Percentiles rank a stretch among this genome's conserved stretches.
These are phyloP conservation scores for Alternaria infectoria DNA, from an alignment of 2,329 filamentous ascomycete species.

Conservation along the genomic window DNA sequence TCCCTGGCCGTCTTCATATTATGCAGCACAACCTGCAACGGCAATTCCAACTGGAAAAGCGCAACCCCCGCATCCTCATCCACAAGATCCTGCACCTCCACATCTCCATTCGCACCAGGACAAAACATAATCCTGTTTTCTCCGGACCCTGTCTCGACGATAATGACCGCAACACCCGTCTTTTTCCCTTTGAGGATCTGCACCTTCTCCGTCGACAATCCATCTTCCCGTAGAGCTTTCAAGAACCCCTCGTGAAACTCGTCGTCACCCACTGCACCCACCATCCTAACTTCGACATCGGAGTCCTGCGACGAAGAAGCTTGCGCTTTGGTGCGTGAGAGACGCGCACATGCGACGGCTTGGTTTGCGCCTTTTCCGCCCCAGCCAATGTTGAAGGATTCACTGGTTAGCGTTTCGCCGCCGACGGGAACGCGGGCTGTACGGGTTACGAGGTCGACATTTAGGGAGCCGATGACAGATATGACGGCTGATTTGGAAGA, in stretches of 20 bases:
- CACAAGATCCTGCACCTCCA: constrained; percentile 47
- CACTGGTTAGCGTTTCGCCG: constrained; percentile 86
- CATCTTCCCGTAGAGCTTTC: constrained; percentile 52
- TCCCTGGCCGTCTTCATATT: constrained; percentile 46
- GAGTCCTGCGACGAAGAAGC: constrained; percentile 25
- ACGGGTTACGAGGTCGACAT: constrained; percentile 90
- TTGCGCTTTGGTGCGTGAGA: constrained; percentile 64
- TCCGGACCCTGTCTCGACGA: constrained; percentile 56
- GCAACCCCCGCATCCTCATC: constrained; percentile 51
- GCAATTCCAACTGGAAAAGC: constrained; percentile 57
- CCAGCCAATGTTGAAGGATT: constrained; percentile 77
- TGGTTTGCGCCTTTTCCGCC: constrained; percentile 98
- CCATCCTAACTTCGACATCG: constrained; percentile 55
- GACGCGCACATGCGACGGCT: constrained; percentile 84
- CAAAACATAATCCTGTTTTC: constrained; percentile 58
- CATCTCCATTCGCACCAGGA: constrained; percentile 55
- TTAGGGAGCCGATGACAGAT: constrained; percentile 88
- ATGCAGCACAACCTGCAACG: constrained; percentile 48
- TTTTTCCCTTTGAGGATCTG: constrained; percentile 51
- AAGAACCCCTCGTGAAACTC: constrained; percentile 50
- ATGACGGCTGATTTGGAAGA: constrained; percentile 60
- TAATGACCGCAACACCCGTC: constrained; percentile 57
- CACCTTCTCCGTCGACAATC: constrained; percentile 51
- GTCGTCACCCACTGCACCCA: constrained; percentile 58
- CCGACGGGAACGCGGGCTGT: constrained; percentile 81